A percentile compares a stretch with the other conserved stretches of the same genome.
These are phyloP conservation scores for Marchantia paleacea DNA, from an alignment of 225 moss, liverwort and hornwort species.

Conservation along the genomic window DNA sequence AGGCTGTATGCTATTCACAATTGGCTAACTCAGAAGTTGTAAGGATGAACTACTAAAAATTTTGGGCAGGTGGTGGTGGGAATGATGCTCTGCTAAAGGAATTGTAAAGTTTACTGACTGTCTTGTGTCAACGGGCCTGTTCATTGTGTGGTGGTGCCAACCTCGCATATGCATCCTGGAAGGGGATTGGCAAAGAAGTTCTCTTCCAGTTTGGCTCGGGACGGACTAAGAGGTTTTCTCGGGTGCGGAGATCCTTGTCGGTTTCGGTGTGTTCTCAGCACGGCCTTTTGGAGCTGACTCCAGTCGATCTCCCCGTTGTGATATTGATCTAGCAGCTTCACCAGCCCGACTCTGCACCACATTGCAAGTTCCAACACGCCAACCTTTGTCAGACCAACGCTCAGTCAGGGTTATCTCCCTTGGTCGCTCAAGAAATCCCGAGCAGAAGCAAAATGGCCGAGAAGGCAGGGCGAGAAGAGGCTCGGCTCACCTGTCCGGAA, in stretches of 20 bases:
- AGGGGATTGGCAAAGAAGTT: slow-evolving; percentile 78
- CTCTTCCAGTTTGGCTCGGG: slow-evolving; percentile 56
- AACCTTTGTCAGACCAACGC: background rate
- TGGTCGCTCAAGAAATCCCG: no score
- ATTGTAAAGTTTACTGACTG: background rate
- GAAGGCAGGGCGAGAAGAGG: background rate
- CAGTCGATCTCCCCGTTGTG: slow-evolving; percentile 45
- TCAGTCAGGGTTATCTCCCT: no score
- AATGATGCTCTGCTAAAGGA: slow-evolving; percentile 4
- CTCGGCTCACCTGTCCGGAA: slow-evolving; percentile 63
- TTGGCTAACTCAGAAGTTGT: slow-evolving; percentile 9
- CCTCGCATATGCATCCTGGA: slow-evolving; percentile 68
- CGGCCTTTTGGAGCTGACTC: slow-evolving; percentile 45
- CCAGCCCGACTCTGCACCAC: slow-evolving; percentile 35
- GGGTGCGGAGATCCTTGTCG: slow-evolving; percentile 55
- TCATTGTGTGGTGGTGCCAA: slow-evolving; percentile 1
- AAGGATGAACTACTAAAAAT: background rate
- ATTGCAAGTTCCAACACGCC: background rate
- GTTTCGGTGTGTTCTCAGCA: slow-evolving; percentile 44
- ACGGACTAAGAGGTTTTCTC: slow-evolving; percentile 41
- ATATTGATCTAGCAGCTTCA: slow-evolving; percentile 68
- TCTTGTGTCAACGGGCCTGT: background rate
- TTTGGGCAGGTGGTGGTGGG: background rate
- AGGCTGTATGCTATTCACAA: slow-evolving; percentile 21
- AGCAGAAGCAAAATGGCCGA: background rate